Conservation (phyloP, 306 rosid genomes). For the Medicago arabica region DNA sequence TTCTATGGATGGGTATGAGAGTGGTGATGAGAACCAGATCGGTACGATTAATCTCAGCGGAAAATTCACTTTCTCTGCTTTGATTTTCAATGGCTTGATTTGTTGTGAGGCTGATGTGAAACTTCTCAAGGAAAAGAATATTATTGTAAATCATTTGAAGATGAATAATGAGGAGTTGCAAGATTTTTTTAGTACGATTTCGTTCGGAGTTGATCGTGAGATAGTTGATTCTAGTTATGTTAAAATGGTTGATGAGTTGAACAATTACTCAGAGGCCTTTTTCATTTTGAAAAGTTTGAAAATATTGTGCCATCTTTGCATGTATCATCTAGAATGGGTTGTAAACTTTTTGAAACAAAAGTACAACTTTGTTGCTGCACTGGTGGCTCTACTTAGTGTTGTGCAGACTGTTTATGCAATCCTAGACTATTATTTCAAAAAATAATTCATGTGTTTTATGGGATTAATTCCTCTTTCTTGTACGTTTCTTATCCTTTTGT, state of each 20-base stretch:
- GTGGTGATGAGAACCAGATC: background rate
- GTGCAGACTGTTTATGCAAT: background rate
- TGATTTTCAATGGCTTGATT: conserved; percentile 11
- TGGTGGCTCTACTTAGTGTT: background rate
- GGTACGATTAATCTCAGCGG: background rate
- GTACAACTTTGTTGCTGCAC: background rate
- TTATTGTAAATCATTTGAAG: background rate
- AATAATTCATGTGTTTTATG: background rate
- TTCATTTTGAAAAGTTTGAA: background rate
- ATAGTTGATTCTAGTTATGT: background rate
- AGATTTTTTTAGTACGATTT: background rate
- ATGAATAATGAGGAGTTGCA: background rate
- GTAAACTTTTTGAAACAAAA: background rate
- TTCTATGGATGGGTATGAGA: background rate
- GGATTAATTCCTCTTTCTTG: background rate
- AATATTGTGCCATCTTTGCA: background rate
- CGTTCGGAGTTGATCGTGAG: background rate
- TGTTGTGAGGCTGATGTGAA: background rate
- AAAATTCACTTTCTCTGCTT: background rate
- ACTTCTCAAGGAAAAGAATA: background rate
- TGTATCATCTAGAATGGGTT: background rate
- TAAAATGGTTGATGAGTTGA: background rate
- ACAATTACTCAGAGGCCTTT: background rate
- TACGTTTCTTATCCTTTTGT: too few species aligned
- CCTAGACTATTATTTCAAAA: background rate